Conservation (phyloP, 1,284 basidiomycete genomes). For the Rhodotorula sp. region DNA sequence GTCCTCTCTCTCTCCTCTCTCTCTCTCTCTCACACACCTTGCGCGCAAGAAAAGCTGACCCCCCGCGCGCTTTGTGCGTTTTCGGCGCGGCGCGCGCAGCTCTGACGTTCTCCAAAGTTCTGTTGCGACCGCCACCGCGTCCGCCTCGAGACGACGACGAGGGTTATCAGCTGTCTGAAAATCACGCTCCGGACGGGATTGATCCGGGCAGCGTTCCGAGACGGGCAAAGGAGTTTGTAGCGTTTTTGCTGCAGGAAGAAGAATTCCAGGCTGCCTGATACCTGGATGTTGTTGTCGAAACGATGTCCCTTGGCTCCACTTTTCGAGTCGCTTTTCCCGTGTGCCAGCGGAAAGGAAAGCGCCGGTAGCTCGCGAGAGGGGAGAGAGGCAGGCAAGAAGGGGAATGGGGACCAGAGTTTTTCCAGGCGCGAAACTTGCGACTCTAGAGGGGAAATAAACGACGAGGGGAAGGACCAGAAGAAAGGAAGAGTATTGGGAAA, state of each 20-base stretch:
- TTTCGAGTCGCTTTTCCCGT: no score
- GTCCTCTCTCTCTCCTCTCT: no score
- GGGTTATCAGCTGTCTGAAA: not conserved
- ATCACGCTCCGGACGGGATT: not conserved
- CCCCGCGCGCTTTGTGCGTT: no score
- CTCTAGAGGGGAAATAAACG: not conserved
- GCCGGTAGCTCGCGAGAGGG: not conserved
- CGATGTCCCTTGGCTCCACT: not conserved
- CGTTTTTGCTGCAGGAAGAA: constrained; percentile 9
- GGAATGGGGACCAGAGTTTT: not conserved
- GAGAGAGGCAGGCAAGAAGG: not conserved
- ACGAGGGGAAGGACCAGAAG: not conserved
- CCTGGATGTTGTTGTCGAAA: not conserved
- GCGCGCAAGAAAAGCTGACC: not conserved
- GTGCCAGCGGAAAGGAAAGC: no score
- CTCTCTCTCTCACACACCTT: no score
- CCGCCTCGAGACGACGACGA: not conserved
- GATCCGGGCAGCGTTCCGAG: constrained; percentile 16
- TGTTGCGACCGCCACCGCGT: constrained; percentile 12
- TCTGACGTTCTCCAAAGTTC: constrained; percentile 30
- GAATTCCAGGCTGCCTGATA: no score
- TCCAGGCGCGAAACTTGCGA: not conserved
- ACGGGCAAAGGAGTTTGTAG: constrained; percentile 26
- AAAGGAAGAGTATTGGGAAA: not conserved
- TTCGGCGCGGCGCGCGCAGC: not conserved